Evolutionary conservation across 1,284 basidiomycete species (phyloP), one percentile per base, ranked within the genome.

Genomic region (Irpex sp.): DNA sequence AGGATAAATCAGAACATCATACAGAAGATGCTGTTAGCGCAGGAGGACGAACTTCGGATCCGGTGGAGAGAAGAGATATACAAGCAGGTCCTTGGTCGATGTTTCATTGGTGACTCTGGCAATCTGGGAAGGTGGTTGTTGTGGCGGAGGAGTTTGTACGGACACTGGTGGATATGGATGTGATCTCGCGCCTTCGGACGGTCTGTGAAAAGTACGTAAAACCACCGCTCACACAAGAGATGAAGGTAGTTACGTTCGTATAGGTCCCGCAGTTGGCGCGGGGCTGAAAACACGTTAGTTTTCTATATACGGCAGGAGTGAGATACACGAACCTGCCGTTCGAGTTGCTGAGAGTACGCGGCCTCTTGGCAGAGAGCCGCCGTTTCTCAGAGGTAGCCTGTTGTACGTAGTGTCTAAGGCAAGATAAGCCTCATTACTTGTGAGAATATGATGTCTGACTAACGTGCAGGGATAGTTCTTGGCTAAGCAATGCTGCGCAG

Each of bases 401-500:
- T 70, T 92, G 90, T 39, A 91, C 87, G 69, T 77, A 85, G 69
- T 91, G 87, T 64, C 90, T 91, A 69, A 28, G 47, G 39, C 56
- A 56, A 35, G 23, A 64, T 55, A 64, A 66, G 69, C 69, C 61
- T 70, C 66, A 64, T 67, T 64, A 64, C 62, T 61, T 66, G 61
- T 52, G 60, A 56, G 60, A 63, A 58, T 59, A 10, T 53, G 47
- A 59, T 47, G 47, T 47, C 65, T 63, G 56, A 82, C 83, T 64
- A 69, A 91, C 87, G 90, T 92, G 89, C 90, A 92, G 58, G 89
- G 85, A 69, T 88, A 90, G 69, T 89, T 90, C 77, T 92, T 93
- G 63, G 85, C 82, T 62, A 85, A 74, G 74, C 90, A 93, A 70
- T 93, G 90, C 88, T 92, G 33, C 21, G 39, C 52, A 35, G 14